A percentile compares a stretch with the other conserved stretches of the same genome.
Evolutionary conservation across 495 filamentous ascomycete species (phyloP).

Genomic region (Pyrenopolyporus hunteri): DNA sequence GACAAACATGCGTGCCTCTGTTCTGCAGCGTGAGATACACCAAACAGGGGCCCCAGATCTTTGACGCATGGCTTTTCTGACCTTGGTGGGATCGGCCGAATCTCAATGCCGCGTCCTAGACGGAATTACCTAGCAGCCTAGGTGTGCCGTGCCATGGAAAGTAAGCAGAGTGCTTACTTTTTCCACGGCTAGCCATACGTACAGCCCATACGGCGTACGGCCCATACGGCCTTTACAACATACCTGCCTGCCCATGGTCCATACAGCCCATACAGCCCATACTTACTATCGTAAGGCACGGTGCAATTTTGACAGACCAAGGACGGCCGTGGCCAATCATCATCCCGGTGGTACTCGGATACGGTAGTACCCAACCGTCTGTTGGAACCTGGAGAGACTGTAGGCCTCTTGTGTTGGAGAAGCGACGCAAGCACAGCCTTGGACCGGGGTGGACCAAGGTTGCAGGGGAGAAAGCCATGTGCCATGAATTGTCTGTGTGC

Average conservation of each 20-base stretch:
- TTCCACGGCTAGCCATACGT: too few species aligned
- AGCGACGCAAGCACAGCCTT: constrained; percentile 28
- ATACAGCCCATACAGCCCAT: too few species aligned
- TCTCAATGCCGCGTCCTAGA: constrained; percentile 21
- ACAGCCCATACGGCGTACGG: too few species aligned
- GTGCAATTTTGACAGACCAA: not conserved
- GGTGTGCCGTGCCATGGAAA: too few species aligned
- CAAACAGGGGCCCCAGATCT: constrained; percentile 27
- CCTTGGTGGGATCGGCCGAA: constrained; percentile 28
- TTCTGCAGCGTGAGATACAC: constrained; percentile 31
- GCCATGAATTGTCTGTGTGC: constrained; percentile 32
- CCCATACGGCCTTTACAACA: too few species aligned
- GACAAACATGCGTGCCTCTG: constrained; percentile 26
- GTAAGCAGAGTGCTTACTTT: too few species aligned
- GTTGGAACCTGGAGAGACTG: constrained; percentile 29
- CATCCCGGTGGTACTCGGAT: not conserved
- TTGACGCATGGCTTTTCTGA: constrained; percentile 18
- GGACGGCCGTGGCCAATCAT: constrained; percentile 8
- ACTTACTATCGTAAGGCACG: not conserved
- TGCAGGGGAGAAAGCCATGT: constrained; percentile 33
- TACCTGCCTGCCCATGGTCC: too few species aligned
- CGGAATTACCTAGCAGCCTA: not conserved
- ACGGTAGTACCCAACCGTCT: constrained; percentile 15
- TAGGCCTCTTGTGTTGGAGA: not conserved
- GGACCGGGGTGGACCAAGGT: constrained; percentile 17